Evolutionary conservation across 2,329 filamentous ascomycete species (phyloP).

Genomic region (Aureobasidium vineae): DNA sequence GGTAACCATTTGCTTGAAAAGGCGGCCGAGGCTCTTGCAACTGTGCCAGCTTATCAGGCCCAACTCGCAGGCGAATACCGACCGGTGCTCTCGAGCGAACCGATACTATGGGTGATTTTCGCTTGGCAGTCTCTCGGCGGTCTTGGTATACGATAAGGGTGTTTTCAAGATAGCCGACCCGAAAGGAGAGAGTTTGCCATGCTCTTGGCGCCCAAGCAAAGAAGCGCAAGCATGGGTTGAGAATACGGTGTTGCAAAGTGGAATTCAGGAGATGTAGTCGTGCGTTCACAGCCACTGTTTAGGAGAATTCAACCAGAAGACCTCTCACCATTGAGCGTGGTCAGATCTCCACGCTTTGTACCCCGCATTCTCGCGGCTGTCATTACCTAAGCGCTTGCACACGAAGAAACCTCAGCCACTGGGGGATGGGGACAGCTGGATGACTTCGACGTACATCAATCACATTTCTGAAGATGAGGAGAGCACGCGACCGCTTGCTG

Average conservation of each 20-base stretch:
- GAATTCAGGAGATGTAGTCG: neutral
- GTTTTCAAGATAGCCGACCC: neutral
- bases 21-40: neutral
- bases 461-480: neutral
- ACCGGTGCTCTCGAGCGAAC: neutral
- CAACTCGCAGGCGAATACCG: slow-evolving; percentile 6
- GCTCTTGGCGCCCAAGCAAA: neutral
- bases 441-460: neutral
- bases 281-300: neutral
- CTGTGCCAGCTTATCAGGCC: neutral
- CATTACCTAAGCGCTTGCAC: slow-evolving; percentile 4
- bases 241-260: neutral
- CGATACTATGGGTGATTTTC: neutral
- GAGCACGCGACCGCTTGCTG: neutral
- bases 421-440: no score
- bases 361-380: neutral
- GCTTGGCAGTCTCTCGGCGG: neutral
- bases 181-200: neutral
- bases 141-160: slow-evolving; percentile 15
- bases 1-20: neutral
- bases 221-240: neutral
- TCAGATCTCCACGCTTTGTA: neutral
- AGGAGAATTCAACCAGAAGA: neutral
- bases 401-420: neutral
- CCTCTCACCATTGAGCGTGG: neutral